A percentile compares a stretch with the other conserved stretches of the same genome.
Evolutionary conservation across 768 basidiomycete species (phyloP).

Genomic region (Rossbeevera mucosa): DNA sequence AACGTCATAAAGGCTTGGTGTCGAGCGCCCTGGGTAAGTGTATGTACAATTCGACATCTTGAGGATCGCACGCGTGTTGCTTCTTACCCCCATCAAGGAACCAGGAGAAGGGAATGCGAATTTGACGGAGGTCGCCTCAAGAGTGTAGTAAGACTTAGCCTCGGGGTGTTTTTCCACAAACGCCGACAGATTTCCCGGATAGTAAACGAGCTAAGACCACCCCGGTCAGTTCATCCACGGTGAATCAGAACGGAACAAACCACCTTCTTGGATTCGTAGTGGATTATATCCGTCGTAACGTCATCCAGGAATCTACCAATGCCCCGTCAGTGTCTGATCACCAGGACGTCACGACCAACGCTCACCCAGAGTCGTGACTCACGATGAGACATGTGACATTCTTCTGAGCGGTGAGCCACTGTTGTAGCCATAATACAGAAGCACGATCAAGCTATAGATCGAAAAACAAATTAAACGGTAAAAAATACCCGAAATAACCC

Average conservation of each 20-base stretch:
- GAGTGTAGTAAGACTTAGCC: conserved; percentile 94
- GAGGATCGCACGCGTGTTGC: conserved; percentile 92
- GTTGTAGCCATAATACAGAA: conserved; percentile 89
- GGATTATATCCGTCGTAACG: conserved; percentile 94
- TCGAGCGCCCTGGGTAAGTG: conserved; percentile 82
- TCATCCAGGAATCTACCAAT: conserved; percentile 79
- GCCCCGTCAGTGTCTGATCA: conserved; percentile 7
- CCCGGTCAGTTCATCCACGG: conserved; percentile 12
- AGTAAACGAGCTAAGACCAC: conserved; percentile 72
- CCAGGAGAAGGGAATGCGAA: conserved; percentile 96
- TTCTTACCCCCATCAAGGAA: conserved; percentile 94
- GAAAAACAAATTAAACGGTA: conserved; percentile 13
- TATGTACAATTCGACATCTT: conserved; percentile 90
- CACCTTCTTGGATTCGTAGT: conserved; percentile 93
- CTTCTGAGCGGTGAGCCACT: conserved; percentile 76
- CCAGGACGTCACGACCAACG: conserved; percentile 10
- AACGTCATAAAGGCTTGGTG: conserved; percentile 80
- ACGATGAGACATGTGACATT: conserved; percentile 89
- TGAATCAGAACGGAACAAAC: conserved; percentile 12
- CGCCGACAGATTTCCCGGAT: conserved; percentile 84
- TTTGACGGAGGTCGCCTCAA: conserved; percentile 89
- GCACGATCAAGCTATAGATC: conserved; percentile 62
- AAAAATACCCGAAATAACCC: conserved; percentile 15
- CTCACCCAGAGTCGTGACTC: conserved; percentile 93
- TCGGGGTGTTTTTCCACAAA: conserved; percentile 91